Base-by-base conservation (phyloP, 2,329 filamentous ascomycete species). In the Epichloe baconii region DNA sequence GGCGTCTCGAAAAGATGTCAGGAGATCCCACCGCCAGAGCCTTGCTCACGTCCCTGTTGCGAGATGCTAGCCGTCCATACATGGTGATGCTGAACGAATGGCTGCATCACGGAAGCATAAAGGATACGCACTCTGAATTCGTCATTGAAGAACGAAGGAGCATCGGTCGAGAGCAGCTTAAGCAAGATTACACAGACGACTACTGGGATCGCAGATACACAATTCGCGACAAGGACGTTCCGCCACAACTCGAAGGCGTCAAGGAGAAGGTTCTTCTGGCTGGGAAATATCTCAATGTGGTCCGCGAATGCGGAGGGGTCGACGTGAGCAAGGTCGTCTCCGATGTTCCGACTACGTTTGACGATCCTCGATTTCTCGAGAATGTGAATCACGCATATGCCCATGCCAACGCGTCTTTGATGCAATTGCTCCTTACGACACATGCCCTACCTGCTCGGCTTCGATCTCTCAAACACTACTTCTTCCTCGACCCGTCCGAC, bases 201-300 rank as follows among this genome's bases (percentile, higher is more conserved):
- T 98, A 98, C 67, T 98, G 93, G 93, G 93, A 98, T 66, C 88
- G 95, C 62, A 79, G 93, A 56, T 98, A 98, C 64, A 97, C 93
- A 4, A 85, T 98, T 55, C 84, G 93, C 53, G 88, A 95, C 54
- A 82, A 88, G 47, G 86, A 95, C 54, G 83, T 97, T 1, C 93
- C 93, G 3, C 90, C 91, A 8, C 93, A 98, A 64, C 78, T 98
- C 4, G 86, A 93, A 63, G 82, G 79, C 31, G 85, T 97, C 58
- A 93, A 93, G 64, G 90, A 95, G 58, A 96, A 96, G 67, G 91
- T 97, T 1, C 75, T 98, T 2, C 76, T 98, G 36, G 93, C 93
- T 17, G 93, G 93, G 40, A 98, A 98, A 66, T 98, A 98, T 64
- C 79, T 98, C 48, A 98, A 98, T 58, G 93, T 98, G 3, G 93